Evolutionary conservation across 2,329 filamentous ascomycete genomes (phyloP).

Genomic region (Juglanconis sp.): DNA sequence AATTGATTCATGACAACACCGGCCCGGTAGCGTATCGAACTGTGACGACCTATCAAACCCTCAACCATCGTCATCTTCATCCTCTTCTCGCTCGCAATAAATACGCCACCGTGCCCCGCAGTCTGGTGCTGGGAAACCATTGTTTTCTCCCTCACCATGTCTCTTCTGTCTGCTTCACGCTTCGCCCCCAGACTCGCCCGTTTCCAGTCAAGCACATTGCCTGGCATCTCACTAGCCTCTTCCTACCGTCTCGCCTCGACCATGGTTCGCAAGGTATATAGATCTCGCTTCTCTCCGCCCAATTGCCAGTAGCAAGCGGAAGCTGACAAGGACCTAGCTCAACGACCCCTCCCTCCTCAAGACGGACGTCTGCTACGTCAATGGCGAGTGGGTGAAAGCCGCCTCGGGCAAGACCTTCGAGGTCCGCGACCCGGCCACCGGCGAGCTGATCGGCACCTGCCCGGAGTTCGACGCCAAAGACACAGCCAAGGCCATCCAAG

Average conservation of each 20-base stretch:
- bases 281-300: conserved; percentile 25
- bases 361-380: conserved; percentile 76
- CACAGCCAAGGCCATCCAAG: conserved; percentile 73
- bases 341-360: conserved; percentile 81
- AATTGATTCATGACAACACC: conserved; percentile 14
- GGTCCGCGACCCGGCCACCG: conserved; percentile 80
- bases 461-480: conserved; percentile 82
- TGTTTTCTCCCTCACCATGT: conserved; percentile 22
- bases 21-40: conserved; percentile 12
- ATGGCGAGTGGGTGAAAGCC: conserved; percentile 87
- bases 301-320: background rate
- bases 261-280: conserved; percentile 44
- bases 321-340: conserved; percentile 47
- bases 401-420: conserved; percentile 89
- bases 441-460: conserved; percentile 74
- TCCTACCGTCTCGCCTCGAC: conserved; percentile 37
- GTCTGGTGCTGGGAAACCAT: conserved; percentile 5
- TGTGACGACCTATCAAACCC: conserved; percentile 7
- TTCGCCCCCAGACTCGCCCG: conserved; percentile 22
- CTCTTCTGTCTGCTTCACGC: conserved; percentile 22
- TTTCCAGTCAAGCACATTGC: conserved; percentile 28
- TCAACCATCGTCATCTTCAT: background rate
- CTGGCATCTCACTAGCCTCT: conserved; percentile 16
- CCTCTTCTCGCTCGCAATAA: background rate
- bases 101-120: background rate